Conservation (phyloP, 345 rosid species). For the Melaleuca alternifolia region DNA sequence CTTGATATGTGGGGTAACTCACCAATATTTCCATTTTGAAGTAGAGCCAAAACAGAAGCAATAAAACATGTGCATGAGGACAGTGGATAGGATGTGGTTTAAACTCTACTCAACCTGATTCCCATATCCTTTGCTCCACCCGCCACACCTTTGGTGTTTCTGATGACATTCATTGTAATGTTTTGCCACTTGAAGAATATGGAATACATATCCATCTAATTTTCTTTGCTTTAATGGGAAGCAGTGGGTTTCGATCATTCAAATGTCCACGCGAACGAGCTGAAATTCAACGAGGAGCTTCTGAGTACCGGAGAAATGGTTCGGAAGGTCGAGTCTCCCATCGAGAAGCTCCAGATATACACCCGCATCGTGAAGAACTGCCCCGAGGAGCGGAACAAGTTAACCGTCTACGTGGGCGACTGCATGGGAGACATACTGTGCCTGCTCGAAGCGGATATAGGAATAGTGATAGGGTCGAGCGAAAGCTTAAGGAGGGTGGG, state of each 20-base stretch:
- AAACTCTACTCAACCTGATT: background rate
- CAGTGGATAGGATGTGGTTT: background rate
- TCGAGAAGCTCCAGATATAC: conserved; percentile 65
- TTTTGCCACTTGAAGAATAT: background rate
- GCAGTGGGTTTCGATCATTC: conserved; percentile 52
- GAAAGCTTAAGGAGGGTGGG: conserved; percentile 79
- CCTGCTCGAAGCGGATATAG: conserved; percentile 85
- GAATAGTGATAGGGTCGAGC: conserved; percentile 75
- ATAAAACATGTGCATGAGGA: background rate
- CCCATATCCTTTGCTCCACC: background rate
- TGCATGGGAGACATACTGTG: conserved; percentile 94
- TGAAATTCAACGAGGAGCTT: conserved; percentile 37
- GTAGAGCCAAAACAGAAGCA: background rate
- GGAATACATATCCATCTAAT: background rate
- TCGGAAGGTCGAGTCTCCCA: conserved; percentile 58
- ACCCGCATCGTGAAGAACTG: conserved; percentile 23
- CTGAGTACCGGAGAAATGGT: conserved; percentile 72
- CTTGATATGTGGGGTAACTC: background rate
- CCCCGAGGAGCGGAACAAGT: conserved; percentile 18
- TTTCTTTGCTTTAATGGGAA: background rate
- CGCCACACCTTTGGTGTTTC: background rate
- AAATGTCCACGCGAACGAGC: conserved; percentile 73
- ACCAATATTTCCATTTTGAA: background rate
- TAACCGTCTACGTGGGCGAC: conserved; percentile 76
- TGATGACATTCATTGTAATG: background rate